Evolutionary conservation across 495 filamentous ascomycete genomes (phyloP), one percentile per base, ranked within the genome.

Genomic region (Penicillium waksmanii): DNA sequence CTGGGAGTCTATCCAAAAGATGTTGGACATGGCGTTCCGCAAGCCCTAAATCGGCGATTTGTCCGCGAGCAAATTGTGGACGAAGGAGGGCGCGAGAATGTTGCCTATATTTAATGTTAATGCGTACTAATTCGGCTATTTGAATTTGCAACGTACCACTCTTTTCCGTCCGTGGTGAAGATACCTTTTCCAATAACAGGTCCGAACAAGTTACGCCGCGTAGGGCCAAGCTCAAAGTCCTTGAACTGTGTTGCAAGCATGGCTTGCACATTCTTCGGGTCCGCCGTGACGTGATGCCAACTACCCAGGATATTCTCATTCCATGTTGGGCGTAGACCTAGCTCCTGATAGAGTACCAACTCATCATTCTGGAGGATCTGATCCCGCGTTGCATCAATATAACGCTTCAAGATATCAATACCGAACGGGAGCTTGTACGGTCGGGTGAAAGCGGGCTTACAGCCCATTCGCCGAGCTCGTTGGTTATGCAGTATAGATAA

Each of bases 171-270:
- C 3, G 40, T 43, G 10, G 40, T 43, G 7, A 43, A 43, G 13
- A 81, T 80, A 27, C 78, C 76, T 27, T 57, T 57, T 9, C 77
- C 76, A 9, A 81, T 48, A 34, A 80, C 55, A 48, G 70, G 62
- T 42, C 70, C 57, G 53, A 76, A 61, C 15, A 64, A 62, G 50
- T 66, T 51, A 48, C 61, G 67, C 17, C 77, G 65, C 31, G 51
- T 25, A 12, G 54, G 34, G 6, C 72, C 72, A 42, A 77, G 66
- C 34, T 70, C 70, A 61, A 82, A 82, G 51, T 82, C 77, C 51
- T 79, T 66, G 62, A 84, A 84, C 57, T 85, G 73, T 9, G 75
- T 78, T 3, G 83, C 78, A 27, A 84, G 71, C n/a, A 84, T 62
- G 21, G 81, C 78, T 63, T 81, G 76, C 15, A 83, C 59, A 62